A percentile compares a stretch with the other conserved stretches of the same genome.
Evolutionary conservation across 257 asterid species (phyloP).

Genomic region (Coffea eugenioides): DNA sequence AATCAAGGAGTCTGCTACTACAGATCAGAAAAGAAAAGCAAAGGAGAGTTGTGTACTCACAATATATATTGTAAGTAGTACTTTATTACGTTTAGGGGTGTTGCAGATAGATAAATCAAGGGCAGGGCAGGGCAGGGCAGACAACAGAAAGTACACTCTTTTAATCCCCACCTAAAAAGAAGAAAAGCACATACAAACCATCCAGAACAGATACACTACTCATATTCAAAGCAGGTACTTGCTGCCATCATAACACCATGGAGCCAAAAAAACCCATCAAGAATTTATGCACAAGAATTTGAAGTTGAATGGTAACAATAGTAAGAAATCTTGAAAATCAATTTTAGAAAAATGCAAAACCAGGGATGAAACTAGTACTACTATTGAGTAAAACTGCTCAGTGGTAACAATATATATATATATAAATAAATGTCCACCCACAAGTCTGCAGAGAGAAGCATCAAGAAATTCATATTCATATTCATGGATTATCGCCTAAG

Average conservation of each 20-base stretch:
- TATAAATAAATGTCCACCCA: no score
- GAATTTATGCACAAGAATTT: background rate
- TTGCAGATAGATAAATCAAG: conserved; percentile 14
- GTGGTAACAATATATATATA: no score
- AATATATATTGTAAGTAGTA: background rate
- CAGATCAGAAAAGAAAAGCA: background rate
- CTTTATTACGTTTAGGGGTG: conserved; percentile 9
- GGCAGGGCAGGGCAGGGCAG: conserved; percentile 4
- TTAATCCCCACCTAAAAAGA: conserved; percentile 30
- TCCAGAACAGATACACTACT: background rate
- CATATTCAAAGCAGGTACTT: conserved; percentile 2
- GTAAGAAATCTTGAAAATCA: conserved; percentile 1
- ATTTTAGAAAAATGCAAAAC: background rate
- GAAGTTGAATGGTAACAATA: background rate
- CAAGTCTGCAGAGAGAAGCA: background rate
- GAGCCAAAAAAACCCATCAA: background rate
- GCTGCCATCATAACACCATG: background rate
- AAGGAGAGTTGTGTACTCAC: no score
- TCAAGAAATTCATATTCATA: background rate
- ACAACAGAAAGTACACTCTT: conserved; percentile 14
- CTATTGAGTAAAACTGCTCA: no score
- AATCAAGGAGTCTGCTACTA: background rate
- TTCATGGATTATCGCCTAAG: background rate
- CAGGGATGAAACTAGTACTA: no score
- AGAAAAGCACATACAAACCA: conserved; percentile 5